Evolutionary conservation across 78 protist genomes (phyloP), one percentile per base, ranked within the genome.

Genomic region (Chrysochromulina parva): DNA sequence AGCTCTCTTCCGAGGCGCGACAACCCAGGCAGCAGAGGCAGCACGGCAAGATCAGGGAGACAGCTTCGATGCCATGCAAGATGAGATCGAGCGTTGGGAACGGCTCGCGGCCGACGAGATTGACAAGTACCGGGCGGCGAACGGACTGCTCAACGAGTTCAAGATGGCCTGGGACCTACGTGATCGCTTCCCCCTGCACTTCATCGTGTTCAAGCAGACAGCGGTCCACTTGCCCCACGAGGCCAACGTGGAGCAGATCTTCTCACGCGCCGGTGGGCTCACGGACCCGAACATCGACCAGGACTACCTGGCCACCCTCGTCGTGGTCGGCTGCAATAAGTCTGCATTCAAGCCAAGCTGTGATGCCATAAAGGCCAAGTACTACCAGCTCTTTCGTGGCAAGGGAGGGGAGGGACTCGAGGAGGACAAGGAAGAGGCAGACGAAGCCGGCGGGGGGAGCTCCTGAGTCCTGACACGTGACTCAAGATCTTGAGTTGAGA

Each of bases 161-260:
- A 17, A 7, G 26, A 65, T 65, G 71, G 16, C 16, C n/a, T 65
- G 71, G 71, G 71, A 7, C 26, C 26, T 65, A 17, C 71, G 71
- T 17, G 11, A 65, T 17, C 3, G 11, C 26, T 65, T 65, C 26
- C 71, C 71, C n/a, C 26, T 65, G 71, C 71, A 65, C 26, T 65
- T 13, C 71, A 7, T 22, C 16, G 26, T 65, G 26, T 65, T 65
- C 71, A 65, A 65, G 71, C 71, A 65, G 71, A 22, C 47, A 3
- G 71, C 71, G 47, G 6, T 4, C 19, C 71, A 65, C 71, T 3
- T 65, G 19, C 71, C 19, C 26, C 71, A 65, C 26, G 71, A 65
- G 71, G 71, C 71, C 47, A 65, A 65, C n/a, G 71, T 65, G 26
- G 71, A 65, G 71, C 71, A 65, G n/a, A 65, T 65, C n/a, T 65